A percentile compares a stretch with the other conserved stretches of the same genome.
These are phyloP conservation scores for Plasmopara muralis DNA, from an alignment of 352 stramenopile species.

Conservation along the genomic window DNA sequence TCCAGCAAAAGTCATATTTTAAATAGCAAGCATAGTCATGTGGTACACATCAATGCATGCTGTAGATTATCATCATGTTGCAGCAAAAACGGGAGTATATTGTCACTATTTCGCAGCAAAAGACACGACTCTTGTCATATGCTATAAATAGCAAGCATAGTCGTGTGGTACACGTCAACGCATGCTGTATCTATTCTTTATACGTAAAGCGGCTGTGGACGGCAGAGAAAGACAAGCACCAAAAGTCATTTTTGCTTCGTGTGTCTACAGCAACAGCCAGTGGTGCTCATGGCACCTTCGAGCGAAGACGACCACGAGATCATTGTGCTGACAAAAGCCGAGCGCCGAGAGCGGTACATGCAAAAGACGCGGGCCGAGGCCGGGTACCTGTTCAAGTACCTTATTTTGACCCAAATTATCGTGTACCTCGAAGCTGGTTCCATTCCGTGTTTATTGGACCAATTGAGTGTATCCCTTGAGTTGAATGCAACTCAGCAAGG, in stretches of 20 bases:
- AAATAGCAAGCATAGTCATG: too few species aligned
- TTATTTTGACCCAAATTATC: slow-evolving; percentile 78
- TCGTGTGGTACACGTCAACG: too few species aligned
- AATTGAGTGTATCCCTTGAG: slow-evolving; percentile 62
- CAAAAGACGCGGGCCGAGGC: slow-evolving; percentile 62
- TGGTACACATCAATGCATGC: too few species aligned
- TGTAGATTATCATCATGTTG: too few species aligned
- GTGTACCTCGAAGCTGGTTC: slow-evolving; percentile 78
- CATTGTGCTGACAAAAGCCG: slow-evolving; percentile 37
- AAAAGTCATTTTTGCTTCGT: background rate
- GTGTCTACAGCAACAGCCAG: background rate
- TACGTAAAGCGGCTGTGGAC: background rate
- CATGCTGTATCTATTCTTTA: background rate
- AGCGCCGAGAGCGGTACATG: slow-evolving; percentile 67
- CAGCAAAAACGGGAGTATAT: too few species aligned
- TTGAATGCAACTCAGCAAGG: slow-evolving; percentile 72
- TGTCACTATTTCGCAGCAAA: too few species aligned
- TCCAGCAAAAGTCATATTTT: too few species aligned
- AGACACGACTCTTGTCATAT: too few species aligned
- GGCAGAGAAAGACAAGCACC: slow-evolving; percentile 10
- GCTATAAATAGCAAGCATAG: too few species aligned
- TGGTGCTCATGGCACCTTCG: background rate
- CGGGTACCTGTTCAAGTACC: slow-evolving; percentile 81
- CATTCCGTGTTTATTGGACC: slow-evolving; percentile 75
- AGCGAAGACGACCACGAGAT: background rate